Evolutionary conservation across 1,284 basidiomycete species (phyloP), one percentile per base, ranked within the genome.

Genomic region (Bjerkandera adusta): DNA sequence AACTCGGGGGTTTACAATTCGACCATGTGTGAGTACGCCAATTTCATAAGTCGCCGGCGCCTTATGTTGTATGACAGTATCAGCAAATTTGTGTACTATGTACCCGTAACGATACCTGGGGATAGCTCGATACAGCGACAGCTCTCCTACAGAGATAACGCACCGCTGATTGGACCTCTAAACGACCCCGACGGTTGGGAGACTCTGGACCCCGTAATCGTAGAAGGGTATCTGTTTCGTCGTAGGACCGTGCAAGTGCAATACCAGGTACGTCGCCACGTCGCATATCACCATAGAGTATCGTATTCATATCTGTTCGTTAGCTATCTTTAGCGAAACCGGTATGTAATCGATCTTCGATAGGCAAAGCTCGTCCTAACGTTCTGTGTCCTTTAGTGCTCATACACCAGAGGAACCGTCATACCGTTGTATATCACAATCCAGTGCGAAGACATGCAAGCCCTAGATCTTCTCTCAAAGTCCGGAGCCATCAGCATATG

Each of bases 141-240:
- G 51, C 56, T 75, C 44, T 72, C 75, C 3, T 79, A 77, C 56
- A 54, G 65, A 16, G 69, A 76, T 45, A 65, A 65, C 12, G 65
- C 57, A n/a, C 61, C 64, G 12, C 53, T 78, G 16, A 55, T 68
- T 6, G 71, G 73, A 12, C 77, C 76, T 20, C 68, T 71, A 25
- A 67, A 55, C 30, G 77, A 80, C 54, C 68, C 69, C 7, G 66
- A 71, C 27, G 76, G 76, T 13, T 79, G 76, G 77, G 65, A 70
- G 22, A 60, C 70, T 15, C 57, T 73, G 18, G 59, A 62, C 6
- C 58, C 70, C 10, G 54, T 72, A 18, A 58, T 52, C 25, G 54
- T 76, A 30, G 66, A 62, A 36, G 78, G 77, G 3, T 71, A 61
- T 15, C 55, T 79, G 3, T 78, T 78, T 55, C 64, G 38, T 12